Base-by-base conservation (phyloP, 163 green algal genomes). In the Botryococcus braunii region DNA sequence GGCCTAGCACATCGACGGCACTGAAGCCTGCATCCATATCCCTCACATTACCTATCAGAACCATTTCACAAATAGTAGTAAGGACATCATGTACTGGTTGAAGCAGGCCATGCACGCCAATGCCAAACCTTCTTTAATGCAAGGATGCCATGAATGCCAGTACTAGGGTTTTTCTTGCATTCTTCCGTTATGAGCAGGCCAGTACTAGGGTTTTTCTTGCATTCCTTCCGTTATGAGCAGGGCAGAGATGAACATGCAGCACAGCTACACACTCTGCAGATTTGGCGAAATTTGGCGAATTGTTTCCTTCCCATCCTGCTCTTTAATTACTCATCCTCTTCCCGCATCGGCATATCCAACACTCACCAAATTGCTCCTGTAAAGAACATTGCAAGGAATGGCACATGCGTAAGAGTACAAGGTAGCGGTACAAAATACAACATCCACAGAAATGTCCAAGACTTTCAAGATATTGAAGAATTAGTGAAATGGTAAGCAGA, bases 1-100 rank as follows among this genome's bases (percentile, higher is more conserved):
- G 85, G 11, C 86, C 90, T 29, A 97, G 74, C 32, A 89, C 82
- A 72, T 97, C 91, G 27, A 90, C 85, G 36, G 76, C 73, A 27
- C 88, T 96, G 86, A 97, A 96, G 62, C 91, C 91, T 85, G 87
- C 74, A 74, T 13, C 31, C 23, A 13, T 48, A 13, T 27, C 17
- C 13, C 31, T 17, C 52, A 38, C 21, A 8, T 38, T 62, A 38
- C 17, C 31, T 17, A 29, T 38, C 52, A 35, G 13, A 62, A 8
- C 17, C 17, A 55, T 21, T 27, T 55, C 46, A 55, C 57, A 70
- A 13, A 52, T 52, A 5, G 37, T 67, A n/a, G n/a, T 62, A n/a
- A 13, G 29, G 55, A 29, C 23, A 29, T 13, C 25, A 23, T 34
- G 29, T 23, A 13, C 59, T 50, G 29, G 13, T 21, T 29, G 32